Base-by-base conservation (phyloP, 306 rosid genomes). In the Cicer judaicum region DNA sequence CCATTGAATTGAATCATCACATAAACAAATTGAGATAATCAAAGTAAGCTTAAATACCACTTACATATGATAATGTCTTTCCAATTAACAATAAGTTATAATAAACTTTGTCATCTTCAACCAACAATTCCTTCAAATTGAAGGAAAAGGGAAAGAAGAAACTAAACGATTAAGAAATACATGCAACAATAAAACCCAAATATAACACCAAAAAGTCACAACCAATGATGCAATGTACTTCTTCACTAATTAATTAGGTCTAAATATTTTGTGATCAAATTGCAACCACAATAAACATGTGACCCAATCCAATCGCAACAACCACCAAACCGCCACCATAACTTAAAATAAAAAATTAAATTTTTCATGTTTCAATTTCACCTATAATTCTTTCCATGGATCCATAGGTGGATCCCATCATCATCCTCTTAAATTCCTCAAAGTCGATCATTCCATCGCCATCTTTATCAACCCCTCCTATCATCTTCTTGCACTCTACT, bases 371-470 rank as follows among this genome's bases (percentile, higher is more conserved):
- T 7, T 78, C 9, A 48, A 73, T 82, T 7, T 64, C 70, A 0
- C n/a, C 41, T n/a, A 39, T 53, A 48, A 12, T 68, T 55, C 49
- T 50, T 53, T 54, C 78, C 16, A 48, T 48, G 2, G 80, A 68
- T n/a, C 74, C 81, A 19, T 7, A 68, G 19, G 84, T 82, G 1
- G 91, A 83, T 77, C 89, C 81, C 93, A 81, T 88, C 98, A 92
- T 93, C 98, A 93, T 94, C 54, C 62, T 82, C 84, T 71, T 86
- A 21, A 94, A 94, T 77, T 92, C 98, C 3, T 91, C 96, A 40
- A 94, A 94, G 59, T 85, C 75, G 24, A 94, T 90, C 88, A 80
- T 83, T 1, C 96, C 98, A 49, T 94, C 94, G 0, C 97, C 96
- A 50, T 94, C 89, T 1, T 79, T 80, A 3, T 94, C 99, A 1